A percentile compares a stretch with the other conserved stretches of the same genome.
Evolutionary conservation across 2,329 filamentous ascomycete genomes (phyloP).

Genomic region (Trichoderma brevicompactum): DNA sequence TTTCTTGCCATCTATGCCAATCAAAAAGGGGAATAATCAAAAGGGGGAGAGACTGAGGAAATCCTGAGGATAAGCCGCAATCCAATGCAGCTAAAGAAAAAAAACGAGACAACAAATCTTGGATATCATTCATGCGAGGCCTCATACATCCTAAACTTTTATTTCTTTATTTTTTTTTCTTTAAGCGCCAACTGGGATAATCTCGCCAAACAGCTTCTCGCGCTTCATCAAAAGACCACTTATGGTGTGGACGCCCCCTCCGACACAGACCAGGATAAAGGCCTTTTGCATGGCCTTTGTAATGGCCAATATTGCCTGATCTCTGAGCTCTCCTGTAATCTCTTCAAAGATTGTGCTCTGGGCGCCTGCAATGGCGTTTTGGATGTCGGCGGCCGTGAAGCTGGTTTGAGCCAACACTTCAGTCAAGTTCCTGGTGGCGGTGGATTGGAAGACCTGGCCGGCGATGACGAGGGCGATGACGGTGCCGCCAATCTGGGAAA

Average conservation of each 20-base stretch:
- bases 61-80: not conserved
- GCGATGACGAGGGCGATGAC: slow-evolving; percentile 37
- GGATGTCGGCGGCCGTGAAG: slow-evolving; percentile 27
- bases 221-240: slow-evolving; percentile 26
- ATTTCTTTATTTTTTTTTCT: not conserved
- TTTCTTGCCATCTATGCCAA: not conserved
- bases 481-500: slow-evolving; percentile 34
- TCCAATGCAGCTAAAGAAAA: not conserved
- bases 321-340: slow-evolving; percentile 13
- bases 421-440: slow-evolving; percentile 17
- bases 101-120: not conserved
- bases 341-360: slow-evolving; percentile 27
- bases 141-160: not conserved
- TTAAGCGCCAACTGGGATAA: slow-evolving; percentile 11
- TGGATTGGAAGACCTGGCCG: slow-evolving; percentile 42
- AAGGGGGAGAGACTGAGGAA: not conserved
- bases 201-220: slow-evolving; percentile 29
- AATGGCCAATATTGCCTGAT: slow-evolving; percentile 25
- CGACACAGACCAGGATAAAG: slow-evolving; percentile 23
- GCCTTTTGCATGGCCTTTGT: slow-evolving; percentile 27
- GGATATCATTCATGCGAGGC: not conserved
- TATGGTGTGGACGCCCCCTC: slow-evolving; percentile 19
- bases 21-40: not conserved
- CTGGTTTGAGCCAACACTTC: not conserved
- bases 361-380: slow-evolving; percentile 27